Conservation (phyloP, 345 rosid species). For the Pistacia integerrima region DNA sequence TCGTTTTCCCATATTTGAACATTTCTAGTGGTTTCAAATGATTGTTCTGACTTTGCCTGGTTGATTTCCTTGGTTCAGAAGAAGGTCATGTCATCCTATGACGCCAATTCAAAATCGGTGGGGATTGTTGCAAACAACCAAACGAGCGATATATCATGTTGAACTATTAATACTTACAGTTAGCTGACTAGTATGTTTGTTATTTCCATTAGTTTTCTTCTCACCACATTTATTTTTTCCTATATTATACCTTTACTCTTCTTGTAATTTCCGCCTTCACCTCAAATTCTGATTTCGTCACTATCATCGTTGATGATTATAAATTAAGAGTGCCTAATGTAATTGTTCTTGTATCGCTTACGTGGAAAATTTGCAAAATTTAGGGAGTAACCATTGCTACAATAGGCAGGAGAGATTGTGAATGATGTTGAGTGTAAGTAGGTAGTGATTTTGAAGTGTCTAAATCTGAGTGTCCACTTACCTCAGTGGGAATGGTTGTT, state of each 20-base stretch:
- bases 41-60: conserved; percentile 15
- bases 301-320: conserved; percentile 10
- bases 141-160: conserved; percentile 44
- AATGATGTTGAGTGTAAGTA: conserved; percentile 13
- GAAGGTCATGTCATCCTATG: conserved; percentile 49
- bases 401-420: conserved; percentile 7
- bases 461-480: not conserved
- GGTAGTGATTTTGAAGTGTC: conserved; percentile 4
- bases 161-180: conserved; percentile 28
- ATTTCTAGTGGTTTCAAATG: conserved; percentile 10
- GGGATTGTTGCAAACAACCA: conserved; percentile 39
- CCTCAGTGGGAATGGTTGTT: conserved; percentile 8
- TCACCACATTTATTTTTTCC: conserved; percentile 1
- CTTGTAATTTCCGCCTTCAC: not conserved
- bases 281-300: conserved; percentile 5
- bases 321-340: conserved; percentile 10
- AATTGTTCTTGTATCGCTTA: conserved; percentile 11
- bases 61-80: conserved; percentile 51
- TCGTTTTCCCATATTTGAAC: not conserved
- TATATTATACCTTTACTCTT: not conserved
- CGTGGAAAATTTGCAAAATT: conserved; percentile 7
- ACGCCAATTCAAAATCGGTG: conserved; percentile 36
- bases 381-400: conserved; percentile 18
- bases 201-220: not conserved
- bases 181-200: conserved; percentile 20